Evolutionary conservation across 1,284 basidiomycete species (phyloP), one percentile per base, ranked within the genome.

Genomic region (Cutaneotrichosporon sp.): DNA sequence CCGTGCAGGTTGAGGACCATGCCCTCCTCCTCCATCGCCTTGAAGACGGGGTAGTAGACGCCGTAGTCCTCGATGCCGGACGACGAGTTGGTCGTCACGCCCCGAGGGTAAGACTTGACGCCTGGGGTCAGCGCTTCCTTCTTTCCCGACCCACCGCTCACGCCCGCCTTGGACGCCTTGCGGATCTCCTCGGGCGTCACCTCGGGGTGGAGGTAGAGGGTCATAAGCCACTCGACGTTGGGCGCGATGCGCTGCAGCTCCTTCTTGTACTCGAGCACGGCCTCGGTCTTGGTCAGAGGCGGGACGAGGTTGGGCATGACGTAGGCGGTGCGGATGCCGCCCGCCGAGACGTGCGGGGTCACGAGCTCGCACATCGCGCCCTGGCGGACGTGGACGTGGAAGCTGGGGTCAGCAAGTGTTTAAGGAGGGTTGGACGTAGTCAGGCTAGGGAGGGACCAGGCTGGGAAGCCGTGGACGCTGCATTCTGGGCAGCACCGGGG

Each of bases 271-370:
- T 84, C 83, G 47, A 95, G 72, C 1, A 94, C 94, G 69, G 89
- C 87, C 31, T 89, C 87, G 3, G 92, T 90, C 9, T 85, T 90
- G 1, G 90, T 94, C 71, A 99, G 87, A 2, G 97, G 97, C 27
- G 97, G 97, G 58, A 87, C 87, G 47, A 97, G 85, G 80, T 99
- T 99, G 63, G 97, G 97, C 97, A 99, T 99, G 53, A 99, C 93
- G 81, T 98, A 99, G 68, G 90, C 97, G 46, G 95, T 84, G 61
- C 84, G 82, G 72, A 99, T 92, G 1, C 97, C 97, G 54, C 97
- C 97, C 73, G 87, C 81, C 27, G 86, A 83, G 57, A 99, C 91
- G 82, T 98, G 95, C 46, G 94, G 92, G 5, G 90, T 88, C 45
- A 99, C 92, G 36, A 99, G 85, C 65, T 87, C 82, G 60, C 90